A percentile compares a stretch with the other conserved stretches of the same genome.
These are phyloP conservation scores for Penicillium antarcticum DNA, from an alignment of 495 filamentous ascomycete genomes.

Conservation along the genomic window DNA sequence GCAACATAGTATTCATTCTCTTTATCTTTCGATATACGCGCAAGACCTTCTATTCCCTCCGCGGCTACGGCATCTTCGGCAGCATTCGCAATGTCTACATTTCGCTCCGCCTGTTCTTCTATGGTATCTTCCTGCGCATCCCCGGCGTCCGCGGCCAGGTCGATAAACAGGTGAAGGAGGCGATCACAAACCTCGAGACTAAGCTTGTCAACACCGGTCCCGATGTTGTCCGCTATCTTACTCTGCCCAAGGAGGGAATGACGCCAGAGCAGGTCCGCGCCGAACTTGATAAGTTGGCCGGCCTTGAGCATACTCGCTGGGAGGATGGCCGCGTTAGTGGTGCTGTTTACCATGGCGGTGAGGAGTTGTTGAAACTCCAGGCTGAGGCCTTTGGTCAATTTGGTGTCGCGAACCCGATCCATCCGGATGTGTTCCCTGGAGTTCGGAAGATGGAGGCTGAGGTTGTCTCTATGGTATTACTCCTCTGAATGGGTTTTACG, in stretches of 20 bases:
- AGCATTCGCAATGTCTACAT: conserved; percentile 69
- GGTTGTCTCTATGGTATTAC: conserved; percentile 83
- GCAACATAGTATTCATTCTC: conserved; percentile 84
- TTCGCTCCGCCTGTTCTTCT: conserved; percentile 65
- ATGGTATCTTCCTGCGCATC: conserved; percentile 79
- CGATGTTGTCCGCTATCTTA: conserved; percentile 68
- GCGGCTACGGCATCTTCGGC: conserved; percentile 84
- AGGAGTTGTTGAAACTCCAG: conserved; percentile 79
- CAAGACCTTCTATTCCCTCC: conserved; percentile 75
- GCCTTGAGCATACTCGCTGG: conserved; percentile 93
- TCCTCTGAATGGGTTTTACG: not conserved
- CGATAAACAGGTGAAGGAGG: conserved; percentile 17
- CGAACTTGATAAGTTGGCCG: conserved; percentile 74
- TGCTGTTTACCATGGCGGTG: conserved; percentile 93
- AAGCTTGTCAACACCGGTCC: conserved; percentile 77
- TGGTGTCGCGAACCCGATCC: conserved; percentile 96
- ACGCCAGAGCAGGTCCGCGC: conserved; percentile 70
- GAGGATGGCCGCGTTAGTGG: conserved; percentile 94
- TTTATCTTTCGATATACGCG: conserved; percentile 86
- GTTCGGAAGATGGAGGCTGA: conserved; percentile 99
- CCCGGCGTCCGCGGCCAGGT: conserved; percentile 71
- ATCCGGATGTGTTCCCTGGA: conserved; percentile 97
- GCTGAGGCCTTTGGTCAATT: conserved; percentile 90
- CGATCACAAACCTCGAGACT: conserved; percentile 68
- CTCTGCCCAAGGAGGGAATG: conserved; percentile 85